Percentiles rank a stretch among this genome's conserved stretches.
phyloP scores from a whole-genome alignment of 2,329 filamentous ascomycete genomes.

The Diaporthe australafricana region DNA sequence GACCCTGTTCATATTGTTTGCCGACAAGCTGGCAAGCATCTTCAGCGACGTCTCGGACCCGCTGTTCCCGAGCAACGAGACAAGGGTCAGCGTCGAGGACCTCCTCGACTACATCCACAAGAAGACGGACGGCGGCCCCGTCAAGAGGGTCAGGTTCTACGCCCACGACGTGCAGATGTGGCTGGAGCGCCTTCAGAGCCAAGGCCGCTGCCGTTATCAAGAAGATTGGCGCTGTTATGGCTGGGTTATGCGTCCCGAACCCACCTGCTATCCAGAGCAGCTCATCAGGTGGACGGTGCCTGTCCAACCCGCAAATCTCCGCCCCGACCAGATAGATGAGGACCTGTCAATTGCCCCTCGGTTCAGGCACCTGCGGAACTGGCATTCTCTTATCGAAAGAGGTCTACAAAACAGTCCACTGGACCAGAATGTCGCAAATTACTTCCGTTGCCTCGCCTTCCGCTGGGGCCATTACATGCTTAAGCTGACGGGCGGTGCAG shows the following conservation, averaged over 20 bases:
- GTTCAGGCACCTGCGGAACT: conserved; percentile 28
- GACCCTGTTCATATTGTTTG: conserved; percentile 48
- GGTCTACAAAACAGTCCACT: neutral
- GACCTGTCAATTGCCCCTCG: conserved; percentile 25
- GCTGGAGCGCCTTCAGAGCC: conserved; percentile 44
- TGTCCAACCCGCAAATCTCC: neutral
- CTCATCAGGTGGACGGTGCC: conserved; percentile 42
- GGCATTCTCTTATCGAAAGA: conserved; percentile 25
- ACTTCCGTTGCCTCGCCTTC: conserved; percentile 33
- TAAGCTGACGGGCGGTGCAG: neutral
- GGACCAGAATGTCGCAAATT: conserved; percentile 2
- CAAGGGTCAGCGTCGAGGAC: conserved; percentile 41
- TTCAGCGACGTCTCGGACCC: conserved; percentile 45
- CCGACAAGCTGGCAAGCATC: conserved; percentile 46
- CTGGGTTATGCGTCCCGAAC: conserved; percentile 43
- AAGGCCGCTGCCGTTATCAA: conserved; percentile 43
- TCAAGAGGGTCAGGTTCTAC: conserved; percentile 43
- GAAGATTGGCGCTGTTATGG: conserved; percentile 42
- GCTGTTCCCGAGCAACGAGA: conserved; percentile 42
- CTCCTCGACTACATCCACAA: conserved; percentile 46
- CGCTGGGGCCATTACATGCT: conserved; percentile 29
- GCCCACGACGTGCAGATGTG: conserved; percentile 46
- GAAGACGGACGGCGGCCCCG: conserved; percentile 38
- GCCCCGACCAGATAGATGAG: neutral
- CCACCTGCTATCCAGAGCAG: conserved; percentile 48